Evolutionary conservation across 2,329 filamentous ascomycete genomes (phyloP), one percentile per base, ranked within the genome.

Genomic region (Exophiala bonariae): DNA sequence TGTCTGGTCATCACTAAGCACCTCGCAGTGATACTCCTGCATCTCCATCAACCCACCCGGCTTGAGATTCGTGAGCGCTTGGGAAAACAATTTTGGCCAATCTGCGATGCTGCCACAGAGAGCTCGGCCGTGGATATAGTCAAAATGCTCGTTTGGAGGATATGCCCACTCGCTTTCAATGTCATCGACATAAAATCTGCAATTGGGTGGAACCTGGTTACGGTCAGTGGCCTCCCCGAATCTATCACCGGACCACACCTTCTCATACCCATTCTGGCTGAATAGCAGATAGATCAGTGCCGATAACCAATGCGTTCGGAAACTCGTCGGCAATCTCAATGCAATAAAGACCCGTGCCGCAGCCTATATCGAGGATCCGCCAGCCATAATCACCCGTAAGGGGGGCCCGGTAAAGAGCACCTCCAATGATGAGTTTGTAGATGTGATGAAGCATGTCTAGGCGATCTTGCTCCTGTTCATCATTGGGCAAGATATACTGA

Each of bases 141-240:
- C 82, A 58, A 71, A 66, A 16, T 11, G 19, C 22, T 74, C 69
- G 52, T 79, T 74, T 14, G 32, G 13, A 6, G 13, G 13, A 55
- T 85, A 81, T 39, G 85, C 73, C 36, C 62, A 64, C 48, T 65
- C 47, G 18, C 47, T 54, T 18, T 52, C 44, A n/a, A 39, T 26
- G 23, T 55, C 46, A 10, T 23, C 38, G 19, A 45, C 34, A 16
- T 17, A 5, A 30, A 55, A 46, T 4, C 3, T 34, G 26, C 22
- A 32, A 32, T 53, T 55, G 5, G 31, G 34, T 8, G 42, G 47
- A 7, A 17, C 39, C 8, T 18, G 9, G 6, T 26, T 26, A 26
- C 23, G 6, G 23, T 26, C 23, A 26, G 23, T 26, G 23, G 23
- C 11, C 23, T 26, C 9, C 13, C 10, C 28, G 10, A 31, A 31